These are phyloP conservation scores for Rhizopus microsporus DNA, from an alignment of 371 early-diverging fungal genomes.

Conservation along the genomic window DNA sequence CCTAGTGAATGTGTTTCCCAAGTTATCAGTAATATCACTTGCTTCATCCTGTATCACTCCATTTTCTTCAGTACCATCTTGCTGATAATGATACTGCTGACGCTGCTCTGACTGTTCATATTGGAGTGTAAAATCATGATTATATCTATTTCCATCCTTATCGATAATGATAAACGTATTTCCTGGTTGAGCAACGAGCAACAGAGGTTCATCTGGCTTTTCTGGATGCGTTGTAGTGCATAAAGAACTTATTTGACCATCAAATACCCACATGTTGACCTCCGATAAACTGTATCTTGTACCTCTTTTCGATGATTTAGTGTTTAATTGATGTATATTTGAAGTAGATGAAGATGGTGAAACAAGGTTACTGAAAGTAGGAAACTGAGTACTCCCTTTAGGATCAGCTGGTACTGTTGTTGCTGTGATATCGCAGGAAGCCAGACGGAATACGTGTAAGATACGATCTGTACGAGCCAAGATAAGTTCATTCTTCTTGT, in stretches of 20 bases:
- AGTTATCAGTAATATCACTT: slow-evolving; percentile 6
- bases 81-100: neutral
- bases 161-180: slow-evolving; percentile 64
- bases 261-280: slow-evolving; percentile 62
- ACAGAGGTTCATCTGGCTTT: slow-evolving; percentile 43
- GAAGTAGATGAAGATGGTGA: slow-evolving; percentile 25
- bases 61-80: slow-evolving; percentile 5
- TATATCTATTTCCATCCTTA: slow-evolving; percentile 55
- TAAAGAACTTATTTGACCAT: slow-evolving; percentile 57
- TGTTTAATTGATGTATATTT: neutral
- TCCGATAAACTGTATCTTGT: slow-evolving; percentile 34
- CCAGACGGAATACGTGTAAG: slow-evolving; percentile 67
- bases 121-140: slow-evolving; percentile 49
- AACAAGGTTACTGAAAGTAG: neutral
- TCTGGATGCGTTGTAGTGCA: slow-evolving; percentile 43
- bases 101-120: slow-evolving; percentile 4
- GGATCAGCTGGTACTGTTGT: neutral
- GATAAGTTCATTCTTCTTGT: slow-evolving; percentile 75
- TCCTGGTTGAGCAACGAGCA: slow-evolving; percentile 65
- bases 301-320: neutral
- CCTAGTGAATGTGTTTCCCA: slow-evolving; percentile 26
- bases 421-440: slow-evolving; percentile 10
- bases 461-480: slow-evolving; percentile 83
- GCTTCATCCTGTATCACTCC: neutral
- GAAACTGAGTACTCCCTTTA: neutral